Conservation (phyloP, 78 protist species). For the Dictyostelium firmibasis region DNA sequence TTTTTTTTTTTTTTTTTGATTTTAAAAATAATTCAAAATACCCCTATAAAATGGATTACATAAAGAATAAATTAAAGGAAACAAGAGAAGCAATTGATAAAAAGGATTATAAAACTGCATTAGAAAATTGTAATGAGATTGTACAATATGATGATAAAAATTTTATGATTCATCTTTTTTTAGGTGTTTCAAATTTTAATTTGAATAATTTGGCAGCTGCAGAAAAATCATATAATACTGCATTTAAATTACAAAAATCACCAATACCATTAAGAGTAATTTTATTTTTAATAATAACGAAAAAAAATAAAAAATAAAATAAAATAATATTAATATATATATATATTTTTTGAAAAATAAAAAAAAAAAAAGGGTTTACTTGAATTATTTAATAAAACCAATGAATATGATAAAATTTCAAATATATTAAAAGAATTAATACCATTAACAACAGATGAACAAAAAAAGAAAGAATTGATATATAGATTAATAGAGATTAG, state of each 20-base stretch:
- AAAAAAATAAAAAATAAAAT: not conserved
- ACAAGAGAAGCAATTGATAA: slow-evolving; percentile 60
- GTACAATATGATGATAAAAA: slow-evolving; percentile 36
- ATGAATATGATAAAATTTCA: slow-evolving; percentile 38
- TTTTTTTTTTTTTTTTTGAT: not conserved
- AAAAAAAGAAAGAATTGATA: slow-evolving; percentile 23
- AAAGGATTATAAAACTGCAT: slow-evolving; percentile 55
- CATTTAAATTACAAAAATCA: slow-evolving; percentile 7
- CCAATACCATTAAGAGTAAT: slow-evolving; percentile 63
- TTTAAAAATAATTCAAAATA: not conserved
- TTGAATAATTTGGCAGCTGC: not conserved
- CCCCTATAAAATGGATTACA: slow-evolving; percentile 9
- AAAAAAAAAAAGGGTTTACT: slow-evolving; percentile 26
- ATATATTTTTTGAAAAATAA: too few species aligned
- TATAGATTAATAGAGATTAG: not conserved
- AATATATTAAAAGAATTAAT: slow-evolving; percentile 28
- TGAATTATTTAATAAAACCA: slow-evolving; percentile 34
- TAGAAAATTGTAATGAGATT: slow-evolving; percentile 52
- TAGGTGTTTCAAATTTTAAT: slow-evolving; percentile 51
- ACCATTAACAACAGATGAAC: slow-evolving; percentile 37
- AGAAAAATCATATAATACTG: slow-evolving; percentile 32
- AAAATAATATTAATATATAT: not conserved
- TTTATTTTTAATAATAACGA: not conserved
- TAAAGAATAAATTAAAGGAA: slow-evolving; percentile 42
- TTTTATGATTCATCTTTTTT: slow-evolving; percentile 23